Base-by-base conservation (phyloP, 176 grass and related monocot species). In the Cenchrus purpureus region DNA sequence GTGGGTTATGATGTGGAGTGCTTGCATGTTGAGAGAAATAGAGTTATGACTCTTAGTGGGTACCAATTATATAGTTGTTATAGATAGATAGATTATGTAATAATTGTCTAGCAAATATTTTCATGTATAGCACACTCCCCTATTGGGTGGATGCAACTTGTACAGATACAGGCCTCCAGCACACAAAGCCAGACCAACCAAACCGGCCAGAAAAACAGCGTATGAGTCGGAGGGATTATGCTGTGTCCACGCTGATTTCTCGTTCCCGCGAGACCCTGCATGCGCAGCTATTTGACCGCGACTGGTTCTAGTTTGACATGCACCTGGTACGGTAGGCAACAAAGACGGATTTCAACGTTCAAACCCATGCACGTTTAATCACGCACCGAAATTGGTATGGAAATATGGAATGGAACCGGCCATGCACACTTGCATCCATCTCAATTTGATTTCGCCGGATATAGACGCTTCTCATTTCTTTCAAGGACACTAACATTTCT, bases 251-350 rank as follows among this genome's bases (percentile, higher is more conserved):
- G 17, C 3, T 34, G 50, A 68, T 59, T 78, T 45, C 64, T 77
- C 50, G 42, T 69, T 60, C 74, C 31, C 2, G 32, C 73, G 32
- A 45, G 63, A 84, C 59, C 71, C 9, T 48, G 54, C 12, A 8
- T 10, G 3, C 58, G 58, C n/a, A 63, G 54, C 44, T 34, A 51
- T 71, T 20, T 22, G 82, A 76, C 31, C 5, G 34, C 22, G 82
- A 84, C 62, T 10, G 3, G 32, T 67, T 84, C 73, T 25, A 84
- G 11, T 42, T 84, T 65, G 60, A 34, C 77, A 52, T 56, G 73
- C 31, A 54, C 53, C 28, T 12, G 5, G 1, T 6, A 4, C 6
- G 44, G 44, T 25, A 49, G 10, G 68, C 20, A 71, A 45, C 68
- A 0, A n/a, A 45, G 17, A 12, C 42, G 20, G 4, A 49, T 49